Base-by-base conservation (phyloP, 441 rosid genomes). In the Erodium moschatum region DNA sequence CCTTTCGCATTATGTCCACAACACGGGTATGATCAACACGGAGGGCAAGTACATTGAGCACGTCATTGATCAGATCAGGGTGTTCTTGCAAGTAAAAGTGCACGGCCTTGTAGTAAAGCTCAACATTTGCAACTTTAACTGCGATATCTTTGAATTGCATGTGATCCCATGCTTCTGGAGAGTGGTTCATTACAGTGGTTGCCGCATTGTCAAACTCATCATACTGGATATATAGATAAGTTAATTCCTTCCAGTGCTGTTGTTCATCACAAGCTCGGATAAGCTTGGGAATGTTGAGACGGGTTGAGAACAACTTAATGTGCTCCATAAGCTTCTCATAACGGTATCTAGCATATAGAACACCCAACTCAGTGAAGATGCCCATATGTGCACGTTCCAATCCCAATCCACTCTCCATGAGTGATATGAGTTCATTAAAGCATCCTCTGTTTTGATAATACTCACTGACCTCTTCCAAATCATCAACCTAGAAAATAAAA, bases 371-470 rank as follows among this genome's bases (percentile, higher is more conserved):
- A 0, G 99, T 95, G 77, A 95, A 95, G 68, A 95, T 95, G 29
- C 99, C 99, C 99, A 95, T 95, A 83, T 95, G 99, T 66, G 99
- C 99, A 46, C 99, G 97, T 81, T 95, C 99, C 61, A 95, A 82
- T 31, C 99, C 99, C 66, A 95, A 77, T 66, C 99, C 99, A 76
- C 99, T 95, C 85, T 95, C 99, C 98, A 92, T 95, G 62, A 95
- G 97, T 68, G 99, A 90, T 75, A 95, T 92, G 62, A 95, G 77
- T 73, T 95, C 99, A 74, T 83, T 95, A 82, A 92, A 95, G 85
- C 96, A 86, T 68, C 99, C 99, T 81, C 96, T 87, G 82, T 90
- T 92, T 87, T 95, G 99, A 81, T 95, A 95, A 81, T 73, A 95
- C 72, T 95, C 98, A 35, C 99, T 92, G 61, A 95, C 98, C 73